Evolutionary conservation across 176 grass and related monocot species (phyloP).

Genomic region (Echinochloa phyllopogon): DNA sequence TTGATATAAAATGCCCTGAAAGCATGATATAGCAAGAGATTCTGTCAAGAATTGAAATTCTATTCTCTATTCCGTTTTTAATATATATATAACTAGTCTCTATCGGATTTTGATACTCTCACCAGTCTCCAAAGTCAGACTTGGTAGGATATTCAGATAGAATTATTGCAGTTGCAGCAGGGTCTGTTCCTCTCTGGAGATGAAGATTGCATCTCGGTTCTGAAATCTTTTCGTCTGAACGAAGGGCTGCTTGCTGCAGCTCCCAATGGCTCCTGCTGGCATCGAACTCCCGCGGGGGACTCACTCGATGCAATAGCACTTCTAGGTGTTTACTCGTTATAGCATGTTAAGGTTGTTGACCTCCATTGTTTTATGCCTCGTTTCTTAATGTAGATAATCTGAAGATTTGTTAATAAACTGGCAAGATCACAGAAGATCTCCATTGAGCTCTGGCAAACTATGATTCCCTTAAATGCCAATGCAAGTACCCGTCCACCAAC

Average conservation of each 20-base stretch:
- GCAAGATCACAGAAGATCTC: slow-evolving; percentile 33
- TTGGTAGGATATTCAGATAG: slow-evolving; percentile 43
- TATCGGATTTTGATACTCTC: neutral
- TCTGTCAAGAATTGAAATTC: slow-evolving; percentile 4
- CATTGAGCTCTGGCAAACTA: slow-evolving; percentile 8
- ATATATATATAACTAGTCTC: neutral
- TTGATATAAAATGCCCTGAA: neutral
- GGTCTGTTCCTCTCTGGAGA: neutral
- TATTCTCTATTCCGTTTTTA: neutral
- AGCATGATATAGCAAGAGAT: neutral
- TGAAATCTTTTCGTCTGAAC: neutral
- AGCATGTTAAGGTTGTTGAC: slow-evolving; percentile 34
- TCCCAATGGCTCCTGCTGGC: neutral
- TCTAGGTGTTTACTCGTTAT: slow-evolving; percentile 34
- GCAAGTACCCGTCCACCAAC: neutral
- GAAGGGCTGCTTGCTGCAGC: neutral
- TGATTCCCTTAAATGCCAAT: neutral
- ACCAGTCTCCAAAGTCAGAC: slow-evolving; percentile 11
- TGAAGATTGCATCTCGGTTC: slow-evolving; percentile 25
- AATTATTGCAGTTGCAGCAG: neutral
- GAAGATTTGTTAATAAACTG: slow-evolving; percentile 19
- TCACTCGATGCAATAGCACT: neutral
- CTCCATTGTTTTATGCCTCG: neutral
- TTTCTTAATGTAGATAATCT: slow-evolving; percentile 11
- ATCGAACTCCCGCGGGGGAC: slow-evolving; percentile 14